Evolutionary conservation across 176 grass and related monocot species (phyloP).

Genomic region (Secale cereale): DNA sequence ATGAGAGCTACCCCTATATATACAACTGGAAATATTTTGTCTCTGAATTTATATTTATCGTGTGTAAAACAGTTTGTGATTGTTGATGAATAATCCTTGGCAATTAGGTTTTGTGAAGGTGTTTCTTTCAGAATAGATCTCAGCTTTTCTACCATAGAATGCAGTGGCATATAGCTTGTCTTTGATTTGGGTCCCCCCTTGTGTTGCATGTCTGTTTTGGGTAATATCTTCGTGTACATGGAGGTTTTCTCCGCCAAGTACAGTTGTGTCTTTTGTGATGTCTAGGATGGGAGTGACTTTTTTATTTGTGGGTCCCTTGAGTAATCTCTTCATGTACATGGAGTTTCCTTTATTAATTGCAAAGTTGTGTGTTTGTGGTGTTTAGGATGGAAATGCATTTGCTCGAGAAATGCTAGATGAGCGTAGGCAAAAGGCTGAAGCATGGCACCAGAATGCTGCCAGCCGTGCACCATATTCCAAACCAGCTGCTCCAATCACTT

Average conservation of each 20-base stretch:
- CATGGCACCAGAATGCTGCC: conserved; percentile 83
- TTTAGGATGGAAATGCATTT: conserved; percentile 70
- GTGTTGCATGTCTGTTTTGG: neutral
- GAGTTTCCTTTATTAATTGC: neutral
- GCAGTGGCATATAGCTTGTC: neutral
- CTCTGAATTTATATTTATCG: neutral
- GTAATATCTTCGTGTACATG: neutral
- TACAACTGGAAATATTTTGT: neutral
- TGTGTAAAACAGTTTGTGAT: neutral
- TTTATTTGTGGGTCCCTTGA: neutral
- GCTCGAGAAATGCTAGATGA: conserved; percentile 83
- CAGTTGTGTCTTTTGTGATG: neutral
- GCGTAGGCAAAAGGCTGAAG: conserved; percentile 58
- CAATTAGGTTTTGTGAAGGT: neutral
- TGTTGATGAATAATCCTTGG: neutral
- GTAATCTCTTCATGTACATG: neutral
- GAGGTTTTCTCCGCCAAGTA: neutral
- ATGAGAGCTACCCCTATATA: neutral
- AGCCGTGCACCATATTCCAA: conserved; percentile 54
- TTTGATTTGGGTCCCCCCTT: neutral
- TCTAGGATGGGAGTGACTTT: conserved; percentile 64
- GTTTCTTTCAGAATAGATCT: neutral
- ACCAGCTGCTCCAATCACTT: conserved; percentile 90
- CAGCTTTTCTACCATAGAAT: neutral
- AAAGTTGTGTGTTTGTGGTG: neutral